A percentile compares a stretch with the other conserved stretches of the same genome.
phyloP scores from a whole-genome alignment of 2,329 filamentous ascomycete species.

The Aspergillus brunneoviolaceus region DNA sequence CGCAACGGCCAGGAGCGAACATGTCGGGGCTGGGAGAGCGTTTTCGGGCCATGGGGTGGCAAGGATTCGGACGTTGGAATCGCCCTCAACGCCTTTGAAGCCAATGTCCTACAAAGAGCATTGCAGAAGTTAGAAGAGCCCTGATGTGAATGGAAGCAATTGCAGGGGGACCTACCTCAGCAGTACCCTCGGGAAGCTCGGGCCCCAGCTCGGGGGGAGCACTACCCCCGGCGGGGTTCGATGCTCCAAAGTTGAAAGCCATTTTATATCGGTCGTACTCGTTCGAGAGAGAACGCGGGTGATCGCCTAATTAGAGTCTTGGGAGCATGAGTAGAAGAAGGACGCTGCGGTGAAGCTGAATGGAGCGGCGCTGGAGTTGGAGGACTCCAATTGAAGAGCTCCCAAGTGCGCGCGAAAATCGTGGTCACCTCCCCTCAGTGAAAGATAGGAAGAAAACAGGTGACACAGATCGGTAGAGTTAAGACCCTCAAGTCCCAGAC shows the following conservation, averaged over 20 bases:
- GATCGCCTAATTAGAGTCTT: constrained; percentile 36
- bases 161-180: constrained; percentile 61
- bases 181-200: constrained; percentile 74
- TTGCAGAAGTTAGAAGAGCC: constrained; percentile 8
- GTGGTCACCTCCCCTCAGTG: constrained; percentile 33
- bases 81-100: constrained; percentile 76
- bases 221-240: constrained; percentile 44
- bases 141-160: neutral
- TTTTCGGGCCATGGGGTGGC: constrained; percentile 72
- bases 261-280: constrained; percentile 47
- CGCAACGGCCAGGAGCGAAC: constrained; percentile 82
- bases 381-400: constrained; percentile 45
- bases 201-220: constrained; percentile 55
- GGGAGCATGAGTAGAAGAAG: constrained; percentile 42
- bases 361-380: constrained; percentile 46
- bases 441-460: constrained; percentile 19
- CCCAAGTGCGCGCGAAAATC: constrained; percentile 47
- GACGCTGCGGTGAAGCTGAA: constrained; percentile 35
- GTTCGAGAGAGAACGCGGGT: constrained; percentile 39
- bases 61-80: constrained; percentile 76
- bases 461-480: constrained; percentile 9
- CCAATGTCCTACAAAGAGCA: constrained; percentile 62
- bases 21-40: constrained; percentile 69
- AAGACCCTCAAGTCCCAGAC: constrained; percentile 2
- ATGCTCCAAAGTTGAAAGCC: constrained; percentile 63